These are phyloP conservation scores for Diaporthe capsici DNA, from an alignment of 2,329 filamentous ascomycete species.

Conservation along the genomic window DNA sequence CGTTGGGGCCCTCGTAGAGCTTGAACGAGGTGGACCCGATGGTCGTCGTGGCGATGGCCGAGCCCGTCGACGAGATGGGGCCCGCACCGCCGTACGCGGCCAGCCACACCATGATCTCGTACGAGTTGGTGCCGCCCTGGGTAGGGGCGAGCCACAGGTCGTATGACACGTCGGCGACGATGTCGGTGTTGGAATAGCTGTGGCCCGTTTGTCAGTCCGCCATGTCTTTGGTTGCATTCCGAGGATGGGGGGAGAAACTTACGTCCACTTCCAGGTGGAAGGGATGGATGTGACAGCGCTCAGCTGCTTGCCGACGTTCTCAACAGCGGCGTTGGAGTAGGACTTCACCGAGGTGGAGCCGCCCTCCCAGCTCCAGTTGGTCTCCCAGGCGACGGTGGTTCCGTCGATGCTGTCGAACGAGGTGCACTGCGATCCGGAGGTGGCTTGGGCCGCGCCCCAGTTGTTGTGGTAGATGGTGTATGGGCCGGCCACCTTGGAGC, in stretches of 20 bases:
- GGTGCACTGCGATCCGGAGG: slow-evolving; percentile 59
- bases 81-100: slow-evolving; percentile 69
- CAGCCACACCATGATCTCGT: slow-evolving; percentile 78
- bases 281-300: slow-evolving; percentile 54
- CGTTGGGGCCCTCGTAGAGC: slow-evolving; percentile 73
- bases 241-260: slow-evolving; percentile 40
- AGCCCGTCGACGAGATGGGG: slow-evolving; percentile 68
- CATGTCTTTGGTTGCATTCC: not conserved
- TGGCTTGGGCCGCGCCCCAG: slow-evolving; percentile 58
- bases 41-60: slow-evolving; percentile 65
- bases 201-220: slow-evolving; percentile 9
- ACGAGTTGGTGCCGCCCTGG: slow-evolving; percentile 59
- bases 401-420: slow-evolving; percentile 54
- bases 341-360: slow-evolving; percentile 59
- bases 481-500: slow-evolving; percentile 51
- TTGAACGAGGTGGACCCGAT: slow-evolving; percentile 69
- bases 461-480: slow-evolving; percentile 68
- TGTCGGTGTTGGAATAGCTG: slow-evolving; percentile 52
- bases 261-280: slow-evolving; percentile 57
- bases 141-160: slow-evolving; percentile 70
- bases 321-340: slow-evolving; percentile 59
- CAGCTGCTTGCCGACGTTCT: slow-evolving; percentile 51
- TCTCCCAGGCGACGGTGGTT: slow-evolving; percentile 57
- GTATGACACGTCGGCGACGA: slow-evolving; percentile 71
- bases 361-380: slow-evolving; percentile 60